These are phyloP conservation scores for Gastrodia elata DNA, from an alignment of 106 monocot species.

Conservation along the genomic window DNA sequence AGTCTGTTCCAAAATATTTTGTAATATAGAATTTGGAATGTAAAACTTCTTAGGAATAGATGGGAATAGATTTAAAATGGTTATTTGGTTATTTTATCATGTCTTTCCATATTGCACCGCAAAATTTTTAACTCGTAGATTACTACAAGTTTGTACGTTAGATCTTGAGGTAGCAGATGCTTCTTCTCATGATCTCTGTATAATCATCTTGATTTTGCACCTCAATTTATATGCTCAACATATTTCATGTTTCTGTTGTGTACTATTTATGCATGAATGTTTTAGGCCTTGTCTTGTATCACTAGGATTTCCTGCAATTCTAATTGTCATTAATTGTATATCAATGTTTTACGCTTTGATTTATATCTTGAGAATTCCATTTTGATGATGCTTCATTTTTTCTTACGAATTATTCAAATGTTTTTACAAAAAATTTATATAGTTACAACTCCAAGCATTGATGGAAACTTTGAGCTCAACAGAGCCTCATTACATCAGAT, in stretches of 20 bases:
- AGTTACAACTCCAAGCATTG: conserved; percentile 84
- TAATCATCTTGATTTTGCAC: not conserved
- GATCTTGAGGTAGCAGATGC: not conserved
- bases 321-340: not conserved
- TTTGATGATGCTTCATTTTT: not conserved
- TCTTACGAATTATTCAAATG: not conserved
- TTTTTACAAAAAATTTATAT: not conserved
- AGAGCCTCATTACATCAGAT: conserved; percentile 85
- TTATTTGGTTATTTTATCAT: not conserved
- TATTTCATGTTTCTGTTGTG: not conserved
- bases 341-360: not conserved
- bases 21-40: not conserved
- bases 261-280: not conserved
- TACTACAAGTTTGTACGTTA: not conserved
- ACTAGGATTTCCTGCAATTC: not conserved
- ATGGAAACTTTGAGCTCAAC: conserved; percentile 81
- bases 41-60: not conserved
- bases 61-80: not conserved
- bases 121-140: not conserved
- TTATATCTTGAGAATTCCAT: conserved; percentile 1
- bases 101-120: not conserved
- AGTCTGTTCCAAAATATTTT: not conserved
- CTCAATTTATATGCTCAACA: not conserved
- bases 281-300: not conserved
- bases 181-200: not conserved